Evolutionary conservation across 257 asterid genomes (phyloP).

Genomic region (Oldenlandia corymbosa): DNA sequence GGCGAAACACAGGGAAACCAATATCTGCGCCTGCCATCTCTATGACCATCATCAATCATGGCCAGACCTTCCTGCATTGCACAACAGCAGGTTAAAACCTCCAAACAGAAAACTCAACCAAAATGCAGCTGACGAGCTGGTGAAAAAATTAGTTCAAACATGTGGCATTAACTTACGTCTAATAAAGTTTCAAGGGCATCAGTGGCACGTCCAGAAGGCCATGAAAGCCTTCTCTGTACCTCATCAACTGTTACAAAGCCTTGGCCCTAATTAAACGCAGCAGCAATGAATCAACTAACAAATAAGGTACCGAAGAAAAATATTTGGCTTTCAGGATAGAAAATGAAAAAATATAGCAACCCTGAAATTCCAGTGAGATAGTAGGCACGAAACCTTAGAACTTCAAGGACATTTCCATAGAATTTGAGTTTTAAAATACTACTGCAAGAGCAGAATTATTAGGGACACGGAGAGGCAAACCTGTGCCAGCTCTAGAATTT

Average conservation of each 20-base stretch:
- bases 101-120: neutral
- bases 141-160: neutral
- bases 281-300: neutral
- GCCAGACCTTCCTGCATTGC: slow-evolving; percentile 79
- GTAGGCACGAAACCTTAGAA: neutral
- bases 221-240: slow-evolving; percentile 69
- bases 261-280: slow-evolving; percentile 51
- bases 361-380: no score
- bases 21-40: slow-evolving; percentile 65
- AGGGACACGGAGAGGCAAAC: slow-evolving; percentile 28
- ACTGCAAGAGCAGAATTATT: neutral
- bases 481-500: slow-evolving; percentile 96
- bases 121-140: neutral
- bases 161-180: slow-evolving; percentile 51
- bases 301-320: neutral
- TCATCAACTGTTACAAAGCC: slow-evolving; percentile 90
- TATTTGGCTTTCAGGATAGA: neutral
- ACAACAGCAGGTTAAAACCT: slow-evolving; percentile 7
- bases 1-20: slow-evolving; percentile 88
- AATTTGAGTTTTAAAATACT: neutral
- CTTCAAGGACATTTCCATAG: neutral
- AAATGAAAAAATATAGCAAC: neutral
- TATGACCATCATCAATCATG: slow-evolving; percentile 83
- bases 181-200: slow-evolving; percentile 87
- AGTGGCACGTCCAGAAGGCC: slow-evolving; percentile 88